These are phyloP conservation scores for Calonectria leucothoes DNA, from an alignment of 2,329 filamentous ascomycete genomes.

Conservation along the genomic window DNA sequence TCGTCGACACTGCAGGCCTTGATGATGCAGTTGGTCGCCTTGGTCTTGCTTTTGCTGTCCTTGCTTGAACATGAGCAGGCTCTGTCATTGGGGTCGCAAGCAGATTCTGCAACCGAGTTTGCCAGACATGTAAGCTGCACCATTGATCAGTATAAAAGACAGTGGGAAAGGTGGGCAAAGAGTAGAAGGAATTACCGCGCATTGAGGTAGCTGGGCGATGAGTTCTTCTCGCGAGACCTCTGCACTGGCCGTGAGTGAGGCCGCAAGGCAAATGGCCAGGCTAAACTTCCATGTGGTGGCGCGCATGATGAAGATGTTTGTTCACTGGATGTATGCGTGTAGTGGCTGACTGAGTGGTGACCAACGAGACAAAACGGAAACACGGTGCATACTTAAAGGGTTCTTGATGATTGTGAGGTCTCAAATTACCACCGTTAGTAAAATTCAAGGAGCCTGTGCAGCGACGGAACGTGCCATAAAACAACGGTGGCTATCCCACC, in stretches of 20 bases:
- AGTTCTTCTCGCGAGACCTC: neutral
- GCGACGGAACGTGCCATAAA: neutral
- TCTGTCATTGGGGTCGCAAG: neutral
- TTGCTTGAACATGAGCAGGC: neutral
- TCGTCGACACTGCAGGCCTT: neutral
- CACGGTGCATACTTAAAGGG: neutral
- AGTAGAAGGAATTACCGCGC: neutral
- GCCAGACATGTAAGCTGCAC: neutral
- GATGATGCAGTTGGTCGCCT: neutral
- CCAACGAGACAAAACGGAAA: neutral
- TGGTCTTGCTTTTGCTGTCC: neutral
- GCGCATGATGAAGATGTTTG: neutral
- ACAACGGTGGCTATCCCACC: neutral
- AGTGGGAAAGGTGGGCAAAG: no score
- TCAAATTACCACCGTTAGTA: neutral
- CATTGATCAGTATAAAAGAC: neutral
- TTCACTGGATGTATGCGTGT: neutral
- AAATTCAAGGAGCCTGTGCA: neutral
- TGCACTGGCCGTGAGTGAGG: neutral
- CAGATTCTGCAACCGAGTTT: neutral
- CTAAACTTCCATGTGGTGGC: neutral
- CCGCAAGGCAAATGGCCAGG: neutral
- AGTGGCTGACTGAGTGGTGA: neutral
- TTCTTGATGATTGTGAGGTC: neutral
- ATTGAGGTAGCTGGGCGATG: neutral